Conservation (phyloP, 2,329 filamentous ascomycete genomes). For the Colletotrichum aenigma region DNA sequence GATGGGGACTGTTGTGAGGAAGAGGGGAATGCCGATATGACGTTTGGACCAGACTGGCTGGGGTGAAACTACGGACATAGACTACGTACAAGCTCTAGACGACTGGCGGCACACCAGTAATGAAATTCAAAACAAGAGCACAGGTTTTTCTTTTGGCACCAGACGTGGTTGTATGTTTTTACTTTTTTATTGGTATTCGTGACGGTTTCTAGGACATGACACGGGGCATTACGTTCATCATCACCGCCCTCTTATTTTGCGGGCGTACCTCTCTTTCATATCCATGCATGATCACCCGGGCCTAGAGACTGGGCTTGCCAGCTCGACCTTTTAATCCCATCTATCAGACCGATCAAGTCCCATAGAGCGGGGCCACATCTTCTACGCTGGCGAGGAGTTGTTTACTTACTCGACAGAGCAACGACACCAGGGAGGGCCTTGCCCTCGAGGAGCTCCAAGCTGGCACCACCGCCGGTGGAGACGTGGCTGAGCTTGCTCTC, state of each 20-base stretch:
- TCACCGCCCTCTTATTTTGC: background rate
- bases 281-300: background rate
- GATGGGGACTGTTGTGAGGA: background rate
- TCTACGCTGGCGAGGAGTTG: conserved; percentile 2
- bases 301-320: conserved; percentile 40
- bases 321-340: conserved; percentile 32
- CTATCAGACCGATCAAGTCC: conserved; percentile 30
- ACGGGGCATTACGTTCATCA: conserved; percentile 19
- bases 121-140: background rate
- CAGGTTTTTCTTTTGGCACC: background rate
- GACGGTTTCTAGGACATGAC: conserved; percentile 10
- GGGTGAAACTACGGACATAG: conserved; percentile 2
- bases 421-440: conserved; percentile 95
- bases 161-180: background rate
- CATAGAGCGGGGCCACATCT: background rate
- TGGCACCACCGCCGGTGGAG: conserved; percentile 94
- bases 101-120: conserved; percentile 9
- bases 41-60: background rate
- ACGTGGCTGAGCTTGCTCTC: conserved; percentile 99
- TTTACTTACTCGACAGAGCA: conserved; percentile 82
- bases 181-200: conserved; percentile 4
- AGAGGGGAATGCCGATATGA: background rate
- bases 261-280: background rate
- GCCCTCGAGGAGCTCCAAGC: conserved; percentile 94
- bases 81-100: conserved; percentile 10